Evolutionary conservation across 176 grass and related monocot genomes (phyloP).

Genomic region (Oryza longistaminata): DNA sequence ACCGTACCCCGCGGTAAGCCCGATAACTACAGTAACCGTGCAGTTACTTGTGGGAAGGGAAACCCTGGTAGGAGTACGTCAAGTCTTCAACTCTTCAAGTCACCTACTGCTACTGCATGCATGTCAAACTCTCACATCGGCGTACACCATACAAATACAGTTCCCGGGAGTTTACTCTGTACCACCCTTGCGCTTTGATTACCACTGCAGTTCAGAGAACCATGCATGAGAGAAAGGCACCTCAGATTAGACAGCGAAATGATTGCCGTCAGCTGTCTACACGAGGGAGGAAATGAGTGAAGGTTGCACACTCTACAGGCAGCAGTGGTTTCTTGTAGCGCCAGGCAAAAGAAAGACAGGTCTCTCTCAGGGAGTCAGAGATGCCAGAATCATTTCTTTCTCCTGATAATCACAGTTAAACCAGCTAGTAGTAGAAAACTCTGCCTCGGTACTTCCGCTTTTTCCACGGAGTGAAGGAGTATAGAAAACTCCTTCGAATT

Average conservation of each 20-base stretch:
- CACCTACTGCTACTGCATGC: neutral
- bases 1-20: too few relatives aligned
- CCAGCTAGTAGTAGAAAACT: neutral
- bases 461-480: neutral
- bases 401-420: neutral
- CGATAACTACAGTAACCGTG: too few relatives aligned
- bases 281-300: neutral
- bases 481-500: too few relatives aligned
- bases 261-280: neutral
- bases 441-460: neutral
- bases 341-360: neutral
- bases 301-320: neutral
- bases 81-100: neutral
- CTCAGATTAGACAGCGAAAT: constrained; percentile 16
- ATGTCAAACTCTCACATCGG: neutral
- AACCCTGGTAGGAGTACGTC: neutral
- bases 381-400: neutral
- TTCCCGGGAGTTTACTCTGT: neutral
- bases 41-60: too few relatives aligned
- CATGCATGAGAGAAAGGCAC: neutral
- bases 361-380: neutral
- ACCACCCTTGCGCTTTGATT: neutral
- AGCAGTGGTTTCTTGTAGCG: constrained; percentile 2
- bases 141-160: too few relatives aligned
- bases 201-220: neutral